phyloP scores from a whole-genome alignment of 176 grass and related monocot species.

The Microstegium vimineum region DNA sequence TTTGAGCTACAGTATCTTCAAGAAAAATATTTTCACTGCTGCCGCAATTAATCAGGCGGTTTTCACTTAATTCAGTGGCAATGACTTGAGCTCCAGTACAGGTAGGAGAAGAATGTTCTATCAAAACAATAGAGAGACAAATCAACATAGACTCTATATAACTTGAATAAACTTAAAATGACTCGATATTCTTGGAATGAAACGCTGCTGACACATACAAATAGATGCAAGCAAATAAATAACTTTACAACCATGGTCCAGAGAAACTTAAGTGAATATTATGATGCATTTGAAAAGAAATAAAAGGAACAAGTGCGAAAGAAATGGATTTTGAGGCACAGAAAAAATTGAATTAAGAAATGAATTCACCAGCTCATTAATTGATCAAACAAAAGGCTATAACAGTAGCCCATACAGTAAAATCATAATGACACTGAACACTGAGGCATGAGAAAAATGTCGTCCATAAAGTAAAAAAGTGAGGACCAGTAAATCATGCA shows the following conservation, averaged over 20 bases:
- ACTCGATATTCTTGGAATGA: neutral
- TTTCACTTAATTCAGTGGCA: constrained; percentile 1
- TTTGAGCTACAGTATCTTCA: neutral
- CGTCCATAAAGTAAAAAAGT: neutral
- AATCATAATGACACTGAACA: neutral
- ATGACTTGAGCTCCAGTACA: constrained; percentile 1
- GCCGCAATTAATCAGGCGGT: neutral
- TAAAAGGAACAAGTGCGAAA: neutral
- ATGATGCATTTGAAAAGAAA: neutral
- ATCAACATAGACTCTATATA: neutral
- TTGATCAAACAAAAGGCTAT: neutral
- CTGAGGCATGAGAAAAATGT: neutral
- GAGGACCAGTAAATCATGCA: neutral
- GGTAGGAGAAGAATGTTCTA: constrained; percentile 22
- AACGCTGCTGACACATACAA: neutral
- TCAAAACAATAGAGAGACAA: constrained; percentile 13
- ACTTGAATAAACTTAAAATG: neutral
- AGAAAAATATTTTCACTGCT: neutral
- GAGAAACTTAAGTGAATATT: neutral
- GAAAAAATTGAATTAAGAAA: neutral
- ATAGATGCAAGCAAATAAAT: neutral
- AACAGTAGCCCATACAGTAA: neutral
- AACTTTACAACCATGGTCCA: neutral
- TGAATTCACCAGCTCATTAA: neutral
- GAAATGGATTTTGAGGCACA: neutral